These are phyloP conservation scores for Alopecurus myosuroides DNA, from an alignment of 176 grass and related monocot genomes.

Conservation along the genomic window DNA sequence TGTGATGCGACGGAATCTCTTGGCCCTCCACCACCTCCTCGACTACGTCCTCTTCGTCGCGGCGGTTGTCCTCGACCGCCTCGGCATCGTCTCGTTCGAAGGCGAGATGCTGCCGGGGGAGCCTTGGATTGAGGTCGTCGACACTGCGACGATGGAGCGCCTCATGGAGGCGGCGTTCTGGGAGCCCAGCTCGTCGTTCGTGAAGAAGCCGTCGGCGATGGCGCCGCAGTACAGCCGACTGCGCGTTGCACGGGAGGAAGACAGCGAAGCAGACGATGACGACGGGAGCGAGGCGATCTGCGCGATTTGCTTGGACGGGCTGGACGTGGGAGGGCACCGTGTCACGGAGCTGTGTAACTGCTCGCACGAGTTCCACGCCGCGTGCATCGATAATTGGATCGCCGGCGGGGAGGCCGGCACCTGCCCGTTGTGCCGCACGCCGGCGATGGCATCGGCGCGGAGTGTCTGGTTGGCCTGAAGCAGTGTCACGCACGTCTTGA, in stretches of 20 bases:
- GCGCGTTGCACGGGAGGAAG: background rate
- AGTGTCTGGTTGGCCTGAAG: background rate
- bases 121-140: background rate
- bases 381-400: constrained; percentile 39
- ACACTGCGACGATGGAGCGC: constrained; percentile 5
- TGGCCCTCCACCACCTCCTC: constrained; percentile 14
- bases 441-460: background rate
- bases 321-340: background rate
- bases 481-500: background rate
- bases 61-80: constrained; percentile 26
- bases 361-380: constrained; percentile 41
- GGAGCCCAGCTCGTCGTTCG: background rate
- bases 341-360: constrained; percentile 25
- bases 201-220: background rate
- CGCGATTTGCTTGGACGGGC: constrained; percentile 39
- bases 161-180: constrained; percentile 6
- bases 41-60: constrained; percentile 27
- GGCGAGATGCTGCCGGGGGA: constrained; percentile 15
- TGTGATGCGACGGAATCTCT: background rate
- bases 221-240: background rate
- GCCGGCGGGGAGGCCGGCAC: constrained; percentile 5
- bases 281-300: background rate
- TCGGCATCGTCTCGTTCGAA: constrained; percentile 25
- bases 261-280: background rate
- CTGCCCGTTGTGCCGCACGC: constrained; percentile 53